Base-by-base conservation (phyloP, 345 rosid species). In the Abelmoschus esculentus region DNA sequence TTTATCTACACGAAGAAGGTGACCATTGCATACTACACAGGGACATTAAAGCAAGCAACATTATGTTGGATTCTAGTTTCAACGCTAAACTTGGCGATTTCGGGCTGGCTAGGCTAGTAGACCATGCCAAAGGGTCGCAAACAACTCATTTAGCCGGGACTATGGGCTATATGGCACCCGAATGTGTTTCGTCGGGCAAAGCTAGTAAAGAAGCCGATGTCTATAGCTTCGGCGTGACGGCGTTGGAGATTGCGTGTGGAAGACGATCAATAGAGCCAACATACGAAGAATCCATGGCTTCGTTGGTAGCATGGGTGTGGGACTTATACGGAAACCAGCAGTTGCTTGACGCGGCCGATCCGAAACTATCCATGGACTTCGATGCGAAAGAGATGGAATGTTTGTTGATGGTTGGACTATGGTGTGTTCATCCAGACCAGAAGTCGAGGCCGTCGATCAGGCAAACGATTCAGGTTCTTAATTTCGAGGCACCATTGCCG, bases 11-110 rank as follows among this genome's bases (percentile, higher is more conserved):
- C 5, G 66, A 73, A 44, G 74, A 73, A 0, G 53, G 78, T 8
- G 69, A 81, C 3, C 76, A 63, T 18, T 29, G 75, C 26, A 63
- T 78, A 40, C 54, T 81, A 18, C 82, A 76, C 44, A 42, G 74
- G 0, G 80, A 76, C 40, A 78, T 81, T 57, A 81, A 79, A 52
- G 68, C 77, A 0, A 79, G 75, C 65, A 79, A 82, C 14, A 2
- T 76, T 42, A 49, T 74, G 73, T 13, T 81, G 62, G 79, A 77
- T 70, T 70, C 71, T 2, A 6, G 58, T 19, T 40, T 40, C 11
- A 40, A 40, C 6, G 44, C 11, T 40, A 40, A 40, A 40, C 44
- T 40, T 9, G 44, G 44, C 44, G 44, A 40, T 40, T 40, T 40
- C 11, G 44, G 44, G 44, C 11, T 40, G 7, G 11, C 44, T 40